A percentile compares a stretch with the other conserved stretches of the same genome.
These are phyloP conservation scores for Zostera marina DNA, from an alignment of 116 monocot species.

Conservation along the genomic window DNA sequence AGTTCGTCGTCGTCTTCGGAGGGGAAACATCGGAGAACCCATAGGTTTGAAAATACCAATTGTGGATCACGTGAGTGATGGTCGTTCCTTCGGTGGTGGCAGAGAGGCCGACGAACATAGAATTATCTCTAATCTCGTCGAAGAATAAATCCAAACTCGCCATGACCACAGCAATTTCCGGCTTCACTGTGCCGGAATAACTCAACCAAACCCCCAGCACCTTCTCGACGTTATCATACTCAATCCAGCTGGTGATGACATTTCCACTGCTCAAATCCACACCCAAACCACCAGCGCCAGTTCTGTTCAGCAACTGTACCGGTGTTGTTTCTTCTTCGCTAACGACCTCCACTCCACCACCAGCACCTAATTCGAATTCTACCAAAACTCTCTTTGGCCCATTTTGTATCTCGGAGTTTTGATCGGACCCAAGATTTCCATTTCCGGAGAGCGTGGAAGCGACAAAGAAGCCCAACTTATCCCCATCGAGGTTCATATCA, in stretches of 20 bases:
- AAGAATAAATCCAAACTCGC: slow-evolving; percentile 21
- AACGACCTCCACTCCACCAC: slow-evolving; percentile 23
- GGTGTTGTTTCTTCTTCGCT: slow-evolving; percentile 37
- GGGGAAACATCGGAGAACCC: slow-evolving; percentile 18
- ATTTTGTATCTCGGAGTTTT: slow-evolving; percentile 5
- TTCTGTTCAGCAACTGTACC: slow-evolving; percentile 18
- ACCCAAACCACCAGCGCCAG: slow-evolving; percentile 18
- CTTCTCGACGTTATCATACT: slow-evolving; percentile 20
- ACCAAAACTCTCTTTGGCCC: slow-evolving; percentile 19
- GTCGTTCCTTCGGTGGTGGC: slow-evolving; percentile 51
- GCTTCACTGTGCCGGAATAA: slow-evolving; percentile 13
- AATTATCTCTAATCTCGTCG: slow-evolving; percentile 19
- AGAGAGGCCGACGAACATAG: slow-evolving; percentile 61
- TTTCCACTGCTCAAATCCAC: slow-evolving; percentile 48
- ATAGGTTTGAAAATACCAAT: slow-evolving; percentile 47
- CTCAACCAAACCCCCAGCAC: slow-evolving; percentile 23
- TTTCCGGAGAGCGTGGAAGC: slow-evolving; percentile 29
- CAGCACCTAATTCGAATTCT: slow-evolving; percentile 48
- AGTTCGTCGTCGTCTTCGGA: neutral
- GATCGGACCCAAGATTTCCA: slow-evolving; percentile 33
- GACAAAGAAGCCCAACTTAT: slow-evolving; percentile 44
- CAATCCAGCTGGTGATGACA: slow-evolving; percentile 48
- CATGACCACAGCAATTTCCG: slow-evolving; percentile 28
- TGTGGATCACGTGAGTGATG: slow-evolving; percentile 27
- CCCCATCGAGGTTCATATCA: slow-evolving; percentile 10